Evolutionary conservation across 2,329 filamentous ascomycete species (phyloP).

Genomic region (Trichophaea hybrida): DNA sequence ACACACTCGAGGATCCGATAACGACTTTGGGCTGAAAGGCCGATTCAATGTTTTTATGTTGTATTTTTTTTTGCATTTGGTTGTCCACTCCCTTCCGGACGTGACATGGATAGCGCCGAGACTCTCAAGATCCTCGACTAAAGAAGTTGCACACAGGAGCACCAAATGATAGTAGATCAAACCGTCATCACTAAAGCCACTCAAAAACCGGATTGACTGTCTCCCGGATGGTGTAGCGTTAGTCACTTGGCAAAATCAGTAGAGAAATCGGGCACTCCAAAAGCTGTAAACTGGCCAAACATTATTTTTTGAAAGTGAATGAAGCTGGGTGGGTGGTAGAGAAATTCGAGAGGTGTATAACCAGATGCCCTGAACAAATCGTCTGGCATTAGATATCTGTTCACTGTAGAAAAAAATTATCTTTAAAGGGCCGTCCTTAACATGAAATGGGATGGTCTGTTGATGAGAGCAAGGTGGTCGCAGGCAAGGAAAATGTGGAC

Average conservation of each 20-base stretch:
- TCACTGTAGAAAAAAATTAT: neutral
- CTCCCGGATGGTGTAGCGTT: neutral
- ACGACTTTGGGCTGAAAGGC: too few species aligned
- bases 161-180: too few species aligned
- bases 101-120: too few species aligned
- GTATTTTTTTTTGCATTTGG: too few species aligned
- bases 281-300: neutral
- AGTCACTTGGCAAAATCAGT: neutral
- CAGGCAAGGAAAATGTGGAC: neutral
- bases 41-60: too few species aligned
- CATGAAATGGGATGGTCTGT: neutral
- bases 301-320: neutral
- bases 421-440: neutral
- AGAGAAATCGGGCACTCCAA: slow-evolving; percentile 1
- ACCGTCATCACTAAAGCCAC: too few species aligned
- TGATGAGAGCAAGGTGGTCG: neutral
- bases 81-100: too few species aligned
- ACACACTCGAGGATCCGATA: neutral
- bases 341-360: neutral
- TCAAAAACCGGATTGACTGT: neutral
- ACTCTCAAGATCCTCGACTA: too few species aligned
- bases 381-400: slow-evolving; percentile 4
- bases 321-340: neutral
- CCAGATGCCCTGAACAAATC: neutral
- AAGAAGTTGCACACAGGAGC: too few species aligned